Conservation (phyloP, 306 rosid species). For the Senna siamea region DNA sequence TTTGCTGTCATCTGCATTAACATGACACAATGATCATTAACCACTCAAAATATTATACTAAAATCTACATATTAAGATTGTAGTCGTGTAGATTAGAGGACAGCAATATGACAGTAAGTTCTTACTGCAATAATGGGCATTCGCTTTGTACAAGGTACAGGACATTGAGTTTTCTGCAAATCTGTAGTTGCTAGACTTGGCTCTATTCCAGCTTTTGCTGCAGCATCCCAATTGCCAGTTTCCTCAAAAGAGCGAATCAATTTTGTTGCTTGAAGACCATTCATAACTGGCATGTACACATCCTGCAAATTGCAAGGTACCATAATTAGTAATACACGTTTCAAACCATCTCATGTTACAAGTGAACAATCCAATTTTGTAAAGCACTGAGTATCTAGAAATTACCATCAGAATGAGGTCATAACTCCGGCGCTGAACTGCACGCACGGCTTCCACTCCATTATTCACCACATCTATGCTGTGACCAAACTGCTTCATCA, state of each 20-base stretch:
- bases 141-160: conserved; percentile 42
- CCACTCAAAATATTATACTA: conserved; percentile 4
- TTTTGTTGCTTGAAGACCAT: conserved; percentile 83
- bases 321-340: neutral
- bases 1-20: conserved; percentile 86
- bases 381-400: conserved; percentile 10
- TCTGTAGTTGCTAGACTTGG: conserved; percentile 32
- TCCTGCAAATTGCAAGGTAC: conserved; percentile 53
- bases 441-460: conserved; percentile 78
- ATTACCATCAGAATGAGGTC: conserved; percentile 76
- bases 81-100: neutral
- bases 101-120: neutral
- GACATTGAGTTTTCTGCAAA: conserved; percentile 31
- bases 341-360: neutral
- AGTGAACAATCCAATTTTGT: neutral
- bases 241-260: conserved; percentile 83
- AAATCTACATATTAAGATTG: neutral
- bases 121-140: conserved; percentile 80
- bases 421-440: conserved; percentile 59
- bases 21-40: conserved; percentile 10
- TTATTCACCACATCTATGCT: conserved; percentile 69
- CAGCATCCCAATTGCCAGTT: conserved; percentile 83
- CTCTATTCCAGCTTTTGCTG: conserved; percentile 64
- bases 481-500: conserved; percentile 88
- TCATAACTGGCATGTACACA: conserved; percentile 85